These are phyloP conservation scores for Aquanectria penicillioides DNA, from an alignment of 2,329 filamentous ascomycete species.

Conservation along the genomic window DNA sequence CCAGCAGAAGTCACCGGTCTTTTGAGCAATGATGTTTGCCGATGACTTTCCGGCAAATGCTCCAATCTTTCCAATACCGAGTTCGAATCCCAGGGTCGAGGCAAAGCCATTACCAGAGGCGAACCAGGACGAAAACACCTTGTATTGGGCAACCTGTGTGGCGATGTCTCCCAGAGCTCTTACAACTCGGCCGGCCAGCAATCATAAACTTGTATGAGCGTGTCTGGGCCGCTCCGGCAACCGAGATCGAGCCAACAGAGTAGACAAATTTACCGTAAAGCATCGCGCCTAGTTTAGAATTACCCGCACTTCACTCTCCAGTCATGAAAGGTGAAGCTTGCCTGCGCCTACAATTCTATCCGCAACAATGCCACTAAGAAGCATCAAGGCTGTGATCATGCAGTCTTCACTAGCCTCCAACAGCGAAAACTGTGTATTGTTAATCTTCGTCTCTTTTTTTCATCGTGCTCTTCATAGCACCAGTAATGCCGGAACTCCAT, in stretches of 20 bases:
- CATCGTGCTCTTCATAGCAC: conserved; percentile 68
- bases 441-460: conserved; percentile 68
- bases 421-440: conserved; percentile 67
- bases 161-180: conserved; percentile 69
- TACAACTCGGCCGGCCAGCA: conserved; percentile 61
- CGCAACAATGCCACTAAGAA: conserved; percentile 63
- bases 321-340: conserved; percentile 21
- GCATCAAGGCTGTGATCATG: conserved; percentile 65
- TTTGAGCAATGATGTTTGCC: conserved; percentile 66
- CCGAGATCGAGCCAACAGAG: conserved; percentile 65
- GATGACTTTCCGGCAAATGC: conserved; percentile 68
- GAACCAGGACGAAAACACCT: conserved; percentile 72
- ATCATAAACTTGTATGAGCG: conserved; percentile 69
- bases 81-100: conserved; percentile 68
- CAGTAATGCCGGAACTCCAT: conserved; percentile 67
- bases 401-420: conserved; percentile 69
- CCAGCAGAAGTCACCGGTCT: conserved; percentile 68
- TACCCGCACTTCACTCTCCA: background rate
- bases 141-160: conserved; percentile 71
- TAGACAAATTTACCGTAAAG: conserved; percentile 68
- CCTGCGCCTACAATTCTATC: conserved; percentile 66
- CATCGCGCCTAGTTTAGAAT: conserved; percentile 52
- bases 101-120: conserved; percentile 69
- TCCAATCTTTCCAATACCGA: conserved; percentile 68
- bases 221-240: conserved; percentile 63